phyloP scores from a whole-genome alignment of 176 grass and related monocot species.

The Bonia amplexicaulis region DNA sequence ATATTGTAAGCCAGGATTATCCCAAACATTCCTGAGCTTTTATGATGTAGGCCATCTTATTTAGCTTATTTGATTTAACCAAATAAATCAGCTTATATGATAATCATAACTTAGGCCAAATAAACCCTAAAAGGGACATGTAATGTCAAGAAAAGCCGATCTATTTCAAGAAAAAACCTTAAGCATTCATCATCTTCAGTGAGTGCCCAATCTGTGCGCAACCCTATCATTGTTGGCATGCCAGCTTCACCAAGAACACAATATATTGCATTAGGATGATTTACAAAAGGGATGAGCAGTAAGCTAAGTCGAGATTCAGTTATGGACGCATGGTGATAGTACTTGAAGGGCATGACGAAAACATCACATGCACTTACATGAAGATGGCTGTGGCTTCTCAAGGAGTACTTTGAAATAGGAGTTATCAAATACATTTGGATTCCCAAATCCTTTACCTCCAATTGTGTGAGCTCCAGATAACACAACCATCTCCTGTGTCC shows the following conservation, averaged over 20 bases:
- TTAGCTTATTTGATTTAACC: neutral
- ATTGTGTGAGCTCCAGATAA: slow-evolving; percentile 93
- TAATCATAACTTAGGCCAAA: neutral
- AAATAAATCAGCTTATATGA: neutral
- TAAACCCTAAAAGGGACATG: neutral
- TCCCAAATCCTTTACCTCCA: slow-evolving; percentile 82
- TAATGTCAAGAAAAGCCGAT: neutral
- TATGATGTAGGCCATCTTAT: neutral
- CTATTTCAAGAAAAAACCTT: slow-evolving; percentile 38
- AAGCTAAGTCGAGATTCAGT: neutral
- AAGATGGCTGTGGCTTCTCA: slow-evolving; percentile 65
- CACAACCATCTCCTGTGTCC: slow-evolving; percentile 61
- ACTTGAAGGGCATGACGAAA: neutral
- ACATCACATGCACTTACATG: slow-evolving; percentile 37
- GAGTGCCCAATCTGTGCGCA: slow-evolving; percentile 73
- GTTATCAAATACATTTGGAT: slow-evolving; percentile 67
- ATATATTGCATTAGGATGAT: neutral
- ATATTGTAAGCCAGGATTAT: neutral
- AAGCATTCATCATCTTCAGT: slow-evolving; percentile 85
- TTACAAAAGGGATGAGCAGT: neutral
- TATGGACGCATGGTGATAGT: neutral
- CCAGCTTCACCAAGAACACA: slow-evolving; percentile 50
- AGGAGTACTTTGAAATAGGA: slow-evolving; percentile 82
- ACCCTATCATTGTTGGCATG: slow-evolving; percentile 73
- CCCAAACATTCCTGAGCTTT: neutral